A percentile compares a stretch with the other conserved stretches of the same genome.
Conservation (phyloP, 306 rosid genomes). For the Medicago arabica region DNA sequence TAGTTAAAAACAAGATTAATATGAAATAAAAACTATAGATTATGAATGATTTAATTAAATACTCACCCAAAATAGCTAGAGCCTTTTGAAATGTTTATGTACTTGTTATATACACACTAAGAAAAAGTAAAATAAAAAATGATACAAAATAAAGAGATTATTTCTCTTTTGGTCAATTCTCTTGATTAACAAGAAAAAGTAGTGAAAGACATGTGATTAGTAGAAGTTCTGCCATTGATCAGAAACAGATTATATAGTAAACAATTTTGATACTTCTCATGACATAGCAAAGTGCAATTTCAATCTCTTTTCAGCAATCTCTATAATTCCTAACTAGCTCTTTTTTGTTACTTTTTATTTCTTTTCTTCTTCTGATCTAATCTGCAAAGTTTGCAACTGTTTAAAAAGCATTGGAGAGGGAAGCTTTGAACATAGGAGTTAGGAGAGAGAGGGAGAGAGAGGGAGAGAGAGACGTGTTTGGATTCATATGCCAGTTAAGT, state of each 20-base stretch:
- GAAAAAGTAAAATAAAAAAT: neutral
- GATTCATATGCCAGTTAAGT: conserved; percentile 39
- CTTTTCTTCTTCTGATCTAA: conserved; percentile 30
- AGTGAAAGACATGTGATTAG: conserved; percentile 59
- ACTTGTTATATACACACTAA: conserved; percentile 29
- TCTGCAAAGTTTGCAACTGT: conserved; percentile 46
- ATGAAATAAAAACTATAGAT: neutral
- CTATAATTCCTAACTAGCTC: conserved; percentile 25
- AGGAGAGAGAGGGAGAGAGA: conserved; percentile 33
- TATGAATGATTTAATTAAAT: neutral
- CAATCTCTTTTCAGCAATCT: conserved; percentile 5
- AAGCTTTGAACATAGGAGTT: conserved; percentile 37
- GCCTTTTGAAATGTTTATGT: conserved; percentile 34
- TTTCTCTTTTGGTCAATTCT: conserved; percentile 31
- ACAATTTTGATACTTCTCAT: neutral
- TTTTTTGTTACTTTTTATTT: neutral
- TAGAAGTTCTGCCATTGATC: conserved; percentile 45
- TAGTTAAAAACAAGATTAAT: conserved; percentile 1
- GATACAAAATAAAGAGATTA: conserved; percentile 1
- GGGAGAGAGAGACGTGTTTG: conserved; percentile 44
- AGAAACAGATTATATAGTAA: neutral
- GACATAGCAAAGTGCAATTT: neutral
- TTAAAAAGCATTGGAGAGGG: conserved; percentile 39
- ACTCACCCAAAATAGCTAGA: conserved; percentile 40
- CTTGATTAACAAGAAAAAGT: conserved; percentile 34